Conservation (phyloP, 2,329 filamentous ascomycete species). For the Mycosphaerella sp. region DNA sequence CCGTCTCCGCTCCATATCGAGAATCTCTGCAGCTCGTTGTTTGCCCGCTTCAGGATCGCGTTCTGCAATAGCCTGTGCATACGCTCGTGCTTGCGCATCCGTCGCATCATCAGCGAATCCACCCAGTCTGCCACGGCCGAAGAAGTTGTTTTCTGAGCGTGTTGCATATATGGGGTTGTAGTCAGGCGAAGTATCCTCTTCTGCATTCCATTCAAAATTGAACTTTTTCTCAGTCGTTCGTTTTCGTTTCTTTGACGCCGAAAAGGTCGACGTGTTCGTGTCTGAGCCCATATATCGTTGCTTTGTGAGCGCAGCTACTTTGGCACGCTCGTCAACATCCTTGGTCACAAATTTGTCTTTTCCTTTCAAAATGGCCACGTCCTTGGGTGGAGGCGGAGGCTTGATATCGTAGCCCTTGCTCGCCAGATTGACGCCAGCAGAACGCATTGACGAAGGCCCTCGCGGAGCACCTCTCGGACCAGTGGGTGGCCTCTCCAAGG, state of each 20-base stretch:
- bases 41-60: constrained; percentile 69
- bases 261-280: constrained; percentile 79
- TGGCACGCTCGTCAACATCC: constrained; percentile 44
- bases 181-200: constrained; percentile 83
- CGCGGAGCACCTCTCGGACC: constrained; percentile 47
- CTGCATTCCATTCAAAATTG: constrained; percentile 95
- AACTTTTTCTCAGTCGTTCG: constrained; percentile 94
- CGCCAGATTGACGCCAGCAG: constrained; percentile 37
- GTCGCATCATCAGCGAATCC: constrained; percentile 57
- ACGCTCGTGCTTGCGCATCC: constrained; percentile 46
- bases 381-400: constrained; percentile 43
- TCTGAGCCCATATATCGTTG: constrained; percentile 89
- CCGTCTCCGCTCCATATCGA: constrained; percentile 76
- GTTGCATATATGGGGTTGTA: constrained; percentile 76
- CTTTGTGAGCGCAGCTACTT: constrained; percentile 67
- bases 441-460: constrained; percentile 62
- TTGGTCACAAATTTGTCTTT: constrained; percentile 39
- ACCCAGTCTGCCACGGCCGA: constrained; percentile 59
- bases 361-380: constrained; percentile 33
- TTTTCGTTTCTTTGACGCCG: constrained; percentile 90
- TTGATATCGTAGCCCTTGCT: constrained; percentile 48
- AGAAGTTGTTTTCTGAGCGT: constrained; percentile 61
- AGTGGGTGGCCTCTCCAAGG: constrained; percentile 1
- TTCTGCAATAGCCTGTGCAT: constrained; percentile 64
- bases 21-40: constrained; percentile 67